Evolutionary conservation across 495 filamentous ascomycete genomes (phyloP).

Genomic region (Bacidia gigantensis): DNA sequence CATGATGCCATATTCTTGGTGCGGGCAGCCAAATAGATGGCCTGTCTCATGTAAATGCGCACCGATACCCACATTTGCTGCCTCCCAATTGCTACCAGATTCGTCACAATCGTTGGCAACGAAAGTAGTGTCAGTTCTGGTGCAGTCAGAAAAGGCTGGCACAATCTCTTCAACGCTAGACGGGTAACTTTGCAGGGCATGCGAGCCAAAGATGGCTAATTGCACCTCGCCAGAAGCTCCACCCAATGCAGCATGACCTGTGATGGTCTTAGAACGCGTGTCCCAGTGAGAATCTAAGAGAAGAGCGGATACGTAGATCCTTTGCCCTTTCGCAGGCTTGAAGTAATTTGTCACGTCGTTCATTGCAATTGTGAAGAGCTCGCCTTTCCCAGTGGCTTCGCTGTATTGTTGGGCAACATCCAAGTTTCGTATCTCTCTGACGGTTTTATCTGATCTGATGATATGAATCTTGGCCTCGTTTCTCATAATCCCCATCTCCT

Average conservation of each 20-base stretch:
- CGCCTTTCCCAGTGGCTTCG: slow-evolving; percentile 49
- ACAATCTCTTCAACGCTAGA: slow-evolving; percentile 72
- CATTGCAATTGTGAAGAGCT: slow-evolving; percentile 59
- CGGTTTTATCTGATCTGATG: slow-evolving; percentile 66
- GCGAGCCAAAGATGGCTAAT: slow-evolving; percentile 80
- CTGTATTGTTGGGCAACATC: slow-evolving; percentile 69
- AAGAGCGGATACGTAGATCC: slow-evolving; percentile 71
- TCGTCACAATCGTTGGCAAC: slow-evolving; percentile 78
- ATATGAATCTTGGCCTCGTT: slow-evolving; percentile 83
- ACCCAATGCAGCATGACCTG: slow-evolving; percentile 69
- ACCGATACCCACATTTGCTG: slow-evolving; percentile 81
- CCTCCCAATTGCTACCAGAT: slow-evolving; percentile 78
- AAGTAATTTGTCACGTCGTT: slow-evolving; percentile 68
- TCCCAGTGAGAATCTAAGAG: slow-evolving; percentile 86
- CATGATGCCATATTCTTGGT: slow-evolving; percentile 82
- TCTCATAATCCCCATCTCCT: slow-evolving; percentile 53
- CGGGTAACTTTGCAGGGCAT: slow-evolving; percentile 78
- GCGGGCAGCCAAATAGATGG: slow-evolving; percentile 75
- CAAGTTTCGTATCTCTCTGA: slow-evolving; percentile 66
- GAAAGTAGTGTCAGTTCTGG: slow-evolving; percentile 64
- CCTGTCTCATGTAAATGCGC: slow-evolving; percentile 83
- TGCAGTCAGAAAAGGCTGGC: slow-evolving; percentile 76
- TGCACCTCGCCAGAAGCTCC: slow-evolving; percentile 56
- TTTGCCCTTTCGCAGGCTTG: slow-evolving; percentile 56
- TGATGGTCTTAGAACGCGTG: slow-evolving; percentile 47